Evolutionary conservation across 129 eudicot genomes (phyloP).

Genomic region (Apium graveolens): DNA sequence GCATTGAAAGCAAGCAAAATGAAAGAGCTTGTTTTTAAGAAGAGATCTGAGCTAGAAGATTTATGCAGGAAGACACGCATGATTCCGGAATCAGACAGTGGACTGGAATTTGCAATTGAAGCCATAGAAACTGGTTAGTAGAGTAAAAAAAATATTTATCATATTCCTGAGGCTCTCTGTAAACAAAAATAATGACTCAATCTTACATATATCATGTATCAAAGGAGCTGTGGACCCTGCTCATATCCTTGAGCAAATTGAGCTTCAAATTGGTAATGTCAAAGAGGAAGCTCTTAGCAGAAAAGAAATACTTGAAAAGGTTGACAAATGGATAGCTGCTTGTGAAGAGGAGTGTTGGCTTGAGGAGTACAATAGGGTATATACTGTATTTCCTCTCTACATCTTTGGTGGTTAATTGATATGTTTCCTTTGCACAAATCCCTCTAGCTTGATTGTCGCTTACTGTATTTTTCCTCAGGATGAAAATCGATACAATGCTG

Average conservation of each 20-base stretch:
- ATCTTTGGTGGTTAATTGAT: neutral
- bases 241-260: slow-evolving; percentile 79
- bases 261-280: slow-evolving; percentile 59
- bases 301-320: slow-evolving; percentile 81
- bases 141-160: slow-evolving; percentile 12
- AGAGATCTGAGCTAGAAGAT: slow-evolving; percentile 75
- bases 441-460: neutral
- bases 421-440: slow-evolving; percentile 7
- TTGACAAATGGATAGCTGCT: slow-evolving; percentile 84
- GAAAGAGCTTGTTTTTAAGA: slow-evolving; percentile 88
- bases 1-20: slow-evolving; percentile 76
- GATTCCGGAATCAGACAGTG: slow-evolving; percentile 50
- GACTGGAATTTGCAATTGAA: slow-evolving; percentile 37
- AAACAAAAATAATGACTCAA: slow-evolving; percentile 14
- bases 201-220: neutral
- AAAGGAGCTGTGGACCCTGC: slow-evolving; percentile 83
- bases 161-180: neutral
- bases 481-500: slow-evolving; percentile 88
- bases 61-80: slow-evolving; percentile 76
- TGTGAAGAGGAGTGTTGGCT: slow-evolving; percentile 98
- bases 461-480: slow-evolving; percentile 37
- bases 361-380: slow-evolving; percentile 79
- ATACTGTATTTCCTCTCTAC: neutral
- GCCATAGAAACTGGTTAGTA: slow-evolving; percentile 52
- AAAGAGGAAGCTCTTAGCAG: slow-evolving; percentile 92